These are phyloP conservation scores for Mycena crocata DNA, from an alignment of 768 basidiomycete genomes.

Conservation along the genomic window DNA sequence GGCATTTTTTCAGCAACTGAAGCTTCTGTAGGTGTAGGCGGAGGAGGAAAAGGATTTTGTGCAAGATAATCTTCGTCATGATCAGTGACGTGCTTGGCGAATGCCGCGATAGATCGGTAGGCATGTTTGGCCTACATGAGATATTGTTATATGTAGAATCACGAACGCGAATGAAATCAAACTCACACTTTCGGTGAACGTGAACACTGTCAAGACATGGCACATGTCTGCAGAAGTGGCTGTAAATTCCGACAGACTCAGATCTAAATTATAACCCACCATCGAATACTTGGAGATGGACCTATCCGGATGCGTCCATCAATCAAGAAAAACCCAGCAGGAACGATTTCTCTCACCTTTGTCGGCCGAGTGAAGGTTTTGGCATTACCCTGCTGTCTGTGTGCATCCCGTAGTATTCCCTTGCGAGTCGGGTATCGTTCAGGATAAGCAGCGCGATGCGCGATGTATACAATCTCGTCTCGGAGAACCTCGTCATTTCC, in stretches of 20 bases:
- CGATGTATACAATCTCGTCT: slow-evolving; percentile 83
- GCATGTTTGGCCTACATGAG: slow-evolving; percentile 64
- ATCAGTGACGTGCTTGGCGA: slow-evolving; percentile 64
- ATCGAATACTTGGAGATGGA: slow-evolving; percentile 82
- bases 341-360: slow-evolving; percentile 46
- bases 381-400: slow-evolving; percentile 63
- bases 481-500: slow-evolving; percentile 81
- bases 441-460: slow-evolving; percentile 85
- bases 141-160: slow-evolving; percentile 3
- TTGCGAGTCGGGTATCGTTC: slow-evolving; percentile 68
- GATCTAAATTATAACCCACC: slow-evolving; percentile 52
- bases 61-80: slow-evolving; percentile 50
- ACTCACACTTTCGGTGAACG: slow-evolving; percentile 68
- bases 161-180: not conserved
- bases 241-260: not conserved
- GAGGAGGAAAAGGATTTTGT: slow-evolving; percentile 63
- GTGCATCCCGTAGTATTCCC: slow-evolving; percentile 58
- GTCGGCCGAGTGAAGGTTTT: slow-evolving; percentile 64
- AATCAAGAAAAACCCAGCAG: not conserved
- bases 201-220: slow-evolving; percentile 81
- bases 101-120: slow-evolving; percentile 68
- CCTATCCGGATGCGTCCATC: slow-evolving; percentile 53
- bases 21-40: no score
- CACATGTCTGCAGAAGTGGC: slow-evolving; percentile 63
- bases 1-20: no score